Evolutionary conservation across 2,329 filamentous ascomycete species (phyloP), one percentile per base, ranked within the genome.

Genomic region (Aspergillus ustus): DNA sequence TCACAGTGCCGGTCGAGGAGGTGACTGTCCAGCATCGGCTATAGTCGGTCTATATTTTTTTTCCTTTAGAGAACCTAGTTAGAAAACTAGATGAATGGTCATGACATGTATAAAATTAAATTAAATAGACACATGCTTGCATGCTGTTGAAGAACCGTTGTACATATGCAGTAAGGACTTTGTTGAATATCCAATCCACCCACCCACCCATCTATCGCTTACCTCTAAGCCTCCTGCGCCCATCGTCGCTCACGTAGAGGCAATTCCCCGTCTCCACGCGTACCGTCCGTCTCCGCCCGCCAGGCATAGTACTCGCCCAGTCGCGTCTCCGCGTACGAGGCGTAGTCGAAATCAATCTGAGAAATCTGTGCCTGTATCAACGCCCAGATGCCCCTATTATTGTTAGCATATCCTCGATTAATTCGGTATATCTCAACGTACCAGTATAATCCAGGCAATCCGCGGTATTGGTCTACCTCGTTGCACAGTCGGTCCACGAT

Each of bases 321-420:
- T 59, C 95, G 85, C 17, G 90, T 79, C 76, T 97, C 92, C 11
- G 95, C 94, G 75, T 98, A 99, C 8, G 85, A 87, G 48, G 92
- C 91, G 75, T 99, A 99, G 78, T 99, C 93, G 73, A 99, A 99
- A 74, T 97, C 91, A 70, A 99, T 99, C 66, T 94, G 87, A 11
- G 92, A 96, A 67, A 99, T 98, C 58, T 87, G 91, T 2, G 93
- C 91, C 81, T 99, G 95, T 67, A 99, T 98, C 65, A 96, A 81
- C 7, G 93, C 91, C 95, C 95, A 99, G 61, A 97, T 92, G 25
- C 95, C 95, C 93, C 90, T 92, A 76, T 85, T 88, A 8, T 28
- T n/a, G 40, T 66, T 58, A 63, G 50, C 43, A 40, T 13, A 7
- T 45, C 8, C 59, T 29, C 5, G 28, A 45, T 3, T 9, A 19